Conservation (phyloP, 352 stramenopile species). For the Phytophthora uliginosa region DNA sequence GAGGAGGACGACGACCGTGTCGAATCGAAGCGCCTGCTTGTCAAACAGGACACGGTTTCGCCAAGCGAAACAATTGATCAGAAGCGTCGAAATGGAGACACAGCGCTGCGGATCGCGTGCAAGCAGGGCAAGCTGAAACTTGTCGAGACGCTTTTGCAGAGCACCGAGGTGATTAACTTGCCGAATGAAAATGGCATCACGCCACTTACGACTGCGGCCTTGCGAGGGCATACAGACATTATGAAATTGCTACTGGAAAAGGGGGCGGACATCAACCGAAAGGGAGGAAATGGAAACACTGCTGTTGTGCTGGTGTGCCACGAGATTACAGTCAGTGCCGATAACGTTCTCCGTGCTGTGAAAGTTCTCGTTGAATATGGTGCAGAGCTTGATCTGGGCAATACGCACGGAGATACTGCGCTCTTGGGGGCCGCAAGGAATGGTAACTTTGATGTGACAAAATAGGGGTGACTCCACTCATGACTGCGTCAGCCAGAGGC, state of each 20-base stretch:
- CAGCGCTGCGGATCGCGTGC: constrained; percentile 11
- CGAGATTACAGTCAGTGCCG: neutral
- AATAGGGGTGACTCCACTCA: neutral
- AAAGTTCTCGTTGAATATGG: neutral
- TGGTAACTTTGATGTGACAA: neutral
- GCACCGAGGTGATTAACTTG: constrained; percentile 3
- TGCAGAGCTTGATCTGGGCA: neutral
- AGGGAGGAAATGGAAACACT: neutral
- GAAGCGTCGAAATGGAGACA: constrained; percentile 17
- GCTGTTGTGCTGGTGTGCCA: neutral
- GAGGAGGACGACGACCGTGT: neutral
- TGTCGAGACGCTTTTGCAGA: constrained; percentile 10
- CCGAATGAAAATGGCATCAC: neutral
- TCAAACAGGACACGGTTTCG: neutral
- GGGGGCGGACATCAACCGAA: neutral
- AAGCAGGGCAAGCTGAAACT: constrained; percentile 1
- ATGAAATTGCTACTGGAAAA: neutral
- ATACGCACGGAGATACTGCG: neutral
- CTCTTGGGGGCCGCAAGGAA: neutral
- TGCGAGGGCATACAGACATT: neutral
- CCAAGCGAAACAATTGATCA: constrained; percentile 1
- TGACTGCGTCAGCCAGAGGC: neutral
- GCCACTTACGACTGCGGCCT: neutral
- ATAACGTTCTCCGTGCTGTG: neutral
- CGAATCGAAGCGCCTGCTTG: neutral